Evolutionary conservation across 148 eudicot species (phyloP), one percentile per base, ranked within the genome.

Genomic region (Silene uniflora): DNA sequence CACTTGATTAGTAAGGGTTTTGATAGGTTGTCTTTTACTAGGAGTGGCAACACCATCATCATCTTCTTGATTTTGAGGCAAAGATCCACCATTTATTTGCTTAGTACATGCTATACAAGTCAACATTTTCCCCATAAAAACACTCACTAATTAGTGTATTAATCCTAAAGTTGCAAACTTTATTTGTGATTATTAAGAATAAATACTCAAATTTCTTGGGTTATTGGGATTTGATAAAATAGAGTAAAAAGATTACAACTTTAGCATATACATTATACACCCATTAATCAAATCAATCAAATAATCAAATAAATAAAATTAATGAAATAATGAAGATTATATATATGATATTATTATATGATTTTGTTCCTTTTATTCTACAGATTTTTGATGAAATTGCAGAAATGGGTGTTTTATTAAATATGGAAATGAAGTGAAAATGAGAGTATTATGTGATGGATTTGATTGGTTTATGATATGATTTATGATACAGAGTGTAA

Each of bases 1-100:
- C 68, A 91, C 98, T 84, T 89, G 98, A 74, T 85, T 35, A 19
- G 94, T 90, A 27, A 93, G 88, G 56, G 91, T 52, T 84, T 93
- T 93, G 58, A 93, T 82, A 62, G 94, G 83, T 77, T 89, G 97
- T 75, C 88, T 93, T 39, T 85, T 89, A 70, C 84, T 73, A 7
- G 97, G 94, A 2, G 91, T 90, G 9, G 84, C 81, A 19, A 75
- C 85, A 44, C 81, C 88, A 21, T 86, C 91, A 13, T 83, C 81
- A 10, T 79, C 81, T 16, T 79, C 82, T 2, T 71, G 73, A 16
- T 80, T 84, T 24, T 71, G 81, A 7, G 70, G 73, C 16, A 83
- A 76, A 77, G 92, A 86, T 87, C 89, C 91, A 35, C 82, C 84
- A 64, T 82, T 84, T 21, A 83, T 81, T 44, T 89, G 89, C 87